A percentile compares a stretch with the other conserved stretches of the same genome.
phyloP scores from a whole-genome alignment of 164 flowering plant genomes.

The Amborella trichopoda region DNA sequence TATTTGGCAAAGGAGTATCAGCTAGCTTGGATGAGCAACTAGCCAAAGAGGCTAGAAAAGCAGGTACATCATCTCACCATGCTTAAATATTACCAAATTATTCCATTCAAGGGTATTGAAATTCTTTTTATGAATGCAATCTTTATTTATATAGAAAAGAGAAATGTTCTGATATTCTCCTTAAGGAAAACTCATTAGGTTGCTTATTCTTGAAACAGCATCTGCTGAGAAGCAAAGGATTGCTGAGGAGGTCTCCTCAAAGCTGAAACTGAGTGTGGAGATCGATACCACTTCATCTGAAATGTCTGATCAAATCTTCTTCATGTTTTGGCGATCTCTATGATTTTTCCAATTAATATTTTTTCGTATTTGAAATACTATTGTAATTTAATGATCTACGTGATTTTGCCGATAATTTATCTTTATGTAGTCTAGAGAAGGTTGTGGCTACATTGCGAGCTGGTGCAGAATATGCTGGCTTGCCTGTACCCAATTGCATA shows the following conservation, averaged over 20 bases:
- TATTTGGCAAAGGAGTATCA: constrained; percentile 36
- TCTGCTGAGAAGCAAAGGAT: constrained; percentile 75
- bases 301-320: constrained; percentile 32
- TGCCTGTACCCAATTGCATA: constrained; percentile 50
- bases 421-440: constrained; percentile 42
- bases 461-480: constrained; percentile 67
- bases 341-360: neutral
- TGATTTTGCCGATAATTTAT: no score
- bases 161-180: no score
- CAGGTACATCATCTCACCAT: constrained; percentile 33
- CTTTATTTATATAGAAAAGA: no score
- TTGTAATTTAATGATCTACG: no score
- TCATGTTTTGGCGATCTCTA: neutral
- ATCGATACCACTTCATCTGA: constrained; percentile 53
- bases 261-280: constrained; percentile 70
- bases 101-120: no score
- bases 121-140: no score
- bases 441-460: constrained; percentile 70
- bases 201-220: constrained; percentile 42
- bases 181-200: no score
- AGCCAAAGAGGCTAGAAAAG: constrained; percentile 64
- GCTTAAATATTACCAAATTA: neutral
- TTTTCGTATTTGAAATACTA: neutral
- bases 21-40: constrained; percentile 65
- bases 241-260: constrained; percentile 83